These are phyloP conservation scores for Thecamonas trahens DNA, from an alignment of 78 protist genomes.

Conservation along the genomic window DNA sequence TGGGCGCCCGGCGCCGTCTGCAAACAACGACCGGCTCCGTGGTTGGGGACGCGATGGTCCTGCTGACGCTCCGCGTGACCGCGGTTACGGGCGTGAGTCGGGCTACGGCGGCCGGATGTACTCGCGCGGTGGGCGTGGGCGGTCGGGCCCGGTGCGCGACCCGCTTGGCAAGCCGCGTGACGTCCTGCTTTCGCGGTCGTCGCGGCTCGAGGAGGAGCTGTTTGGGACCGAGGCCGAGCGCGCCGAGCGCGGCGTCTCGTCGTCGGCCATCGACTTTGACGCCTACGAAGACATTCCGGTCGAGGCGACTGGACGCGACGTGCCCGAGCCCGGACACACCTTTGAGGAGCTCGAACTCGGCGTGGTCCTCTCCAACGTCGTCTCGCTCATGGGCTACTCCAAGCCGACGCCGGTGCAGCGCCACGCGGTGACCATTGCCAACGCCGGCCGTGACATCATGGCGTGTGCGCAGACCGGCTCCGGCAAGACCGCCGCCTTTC, in stretches of 20 bases:
- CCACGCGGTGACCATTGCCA: constrained; percentile 80
- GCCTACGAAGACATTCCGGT: constrained; percentile 72
- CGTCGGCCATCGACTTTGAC: constrained; percentile 75
- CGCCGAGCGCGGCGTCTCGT: too few relatives aligned
- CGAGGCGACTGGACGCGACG: constrained; percentile 50
- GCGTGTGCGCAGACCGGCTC: constrained; percentile 99
- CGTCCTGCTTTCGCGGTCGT: too few relatives aligned
- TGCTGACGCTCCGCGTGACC: not conserved
- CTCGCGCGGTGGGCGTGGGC: not conserved
- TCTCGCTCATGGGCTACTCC: constrained; percentile 43
- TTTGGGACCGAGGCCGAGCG: too few relatives aligned
- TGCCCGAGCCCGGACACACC: constrained; percentile 14
- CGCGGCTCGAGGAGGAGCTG: constrained; percentile 12
- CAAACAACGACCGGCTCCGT: constrained; percentile 2
- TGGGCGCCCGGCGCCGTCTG: not conserved
- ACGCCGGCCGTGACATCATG: constrained; percentile 88
- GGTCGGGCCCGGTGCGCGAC: not conserved
- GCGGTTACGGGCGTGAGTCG: not conserved
- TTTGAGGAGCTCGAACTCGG: constrained; percentile 15
- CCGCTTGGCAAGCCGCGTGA: not conserved
- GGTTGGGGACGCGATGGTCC: constrained; percentile 8
- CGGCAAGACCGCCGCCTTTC: constrained; percentile 89
- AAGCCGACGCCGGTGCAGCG: constrained; percentile 97
- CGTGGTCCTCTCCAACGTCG: constrained; percentile 29
- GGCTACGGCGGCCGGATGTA: not conserved